Conservation (phyloP, 129 eudicot species). For the Chrysanthemum seticuspe region DNA sequence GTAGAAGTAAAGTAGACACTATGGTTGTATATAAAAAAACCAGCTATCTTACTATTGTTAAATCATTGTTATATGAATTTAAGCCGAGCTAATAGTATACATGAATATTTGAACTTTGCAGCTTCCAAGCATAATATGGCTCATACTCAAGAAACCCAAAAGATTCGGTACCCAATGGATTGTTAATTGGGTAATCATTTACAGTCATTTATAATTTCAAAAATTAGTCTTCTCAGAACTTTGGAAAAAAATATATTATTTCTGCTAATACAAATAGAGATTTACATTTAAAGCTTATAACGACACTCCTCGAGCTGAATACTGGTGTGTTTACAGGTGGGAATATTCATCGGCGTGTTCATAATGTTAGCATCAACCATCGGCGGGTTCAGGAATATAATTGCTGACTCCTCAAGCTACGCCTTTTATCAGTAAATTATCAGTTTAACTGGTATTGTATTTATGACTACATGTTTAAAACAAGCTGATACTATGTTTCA, state of each 20-base stretch:
- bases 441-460: not conserved
- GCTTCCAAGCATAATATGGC: constrained; percentile 94
- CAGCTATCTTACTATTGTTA: no score
- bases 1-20: no score
- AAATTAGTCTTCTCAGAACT: not conserved
- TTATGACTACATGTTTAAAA: not conserved
- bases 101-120: constrained; percentile 26
- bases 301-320: not conserved
- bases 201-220: not conserved
- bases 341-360: constrained; percentile 75
- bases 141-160: constrained; percentile 73
- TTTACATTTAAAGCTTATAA: not conserved
- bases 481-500: not conserved
- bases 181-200: constrained; percentile 71
- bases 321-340: constrained; percentile 50
- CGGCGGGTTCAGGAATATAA: constrained; percentile 81
- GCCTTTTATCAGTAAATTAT: constrained; percentile 59
- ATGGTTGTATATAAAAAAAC: not conserved
- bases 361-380: constrained; percentile 83
- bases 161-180: constrained; percentile 70
- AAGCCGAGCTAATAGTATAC: not conserved
- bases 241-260: not conserved
- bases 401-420: constrained; percentile 65
- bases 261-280: not conserved
- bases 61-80: not conserved